Evolutionary conservation across 2,329 filamentous ascomycete genomes (phyloP).

Genomic region (Microdochium paspali): DNA sequence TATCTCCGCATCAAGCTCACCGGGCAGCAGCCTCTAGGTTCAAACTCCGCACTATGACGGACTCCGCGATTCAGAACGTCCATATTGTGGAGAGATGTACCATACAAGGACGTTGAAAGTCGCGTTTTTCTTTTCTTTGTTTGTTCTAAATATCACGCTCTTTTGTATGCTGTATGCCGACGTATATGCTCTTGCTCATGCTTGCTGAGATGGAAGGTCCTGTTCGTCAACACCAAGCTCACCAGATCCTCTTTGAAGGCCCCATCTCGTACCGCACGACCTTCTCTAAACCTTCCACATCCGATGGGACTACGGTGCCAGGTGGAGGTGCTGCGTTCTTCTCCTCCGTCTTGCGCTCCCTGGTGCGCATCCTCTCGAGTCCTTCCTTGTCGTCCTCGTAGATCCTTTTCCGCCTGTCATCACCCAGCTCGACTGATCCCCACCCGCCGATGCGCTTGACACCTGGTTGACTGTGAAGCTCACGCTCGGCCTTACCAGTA

Average conservation of each 20-base stretch:
- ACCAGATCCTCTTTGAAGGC: conserved; percentile 92
- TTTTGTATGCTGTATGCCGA: too few relatives aligned
- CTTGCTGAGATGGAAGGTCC: too few relatives aligned
- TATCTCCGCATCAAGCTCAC: too few relatives aligned
- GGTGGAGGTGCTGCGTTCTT: conserved; percentile 32
- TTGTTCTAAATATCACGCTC: too few relatives aligned
- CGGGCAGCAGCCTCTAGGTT: too few relatives aligned
- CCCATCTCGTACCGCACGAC: conserved; percentile 78
- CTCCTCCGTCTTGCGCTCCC: conserved; percentile 53
- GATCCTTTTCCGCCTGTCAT: conserved; percentile 78
- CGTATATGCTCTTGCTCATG: too few relatives aligned
- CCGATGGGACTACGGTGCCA: not conserved
- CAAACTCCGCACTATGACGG: too few relatives aligned
- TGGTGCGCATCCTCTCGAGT: conserved; percentile 48
- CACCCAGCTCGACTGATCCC: conserved; percentile 78
- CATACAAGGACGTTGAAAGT: too few relatives aligned
- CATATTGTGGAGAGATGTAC: too few relatives aligned
- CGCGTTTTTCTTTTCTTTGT: too few relatives aligned
- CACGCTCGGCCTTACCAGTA: conserved; percentile 34
- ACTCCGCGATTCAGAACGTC: too few relatives aligned
- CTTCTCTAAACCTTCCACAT: conserved; percentile 45
- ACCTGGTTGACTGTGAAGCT: conserved; percentile 58
- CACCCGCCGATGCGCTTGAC: conserved; percentile 65
- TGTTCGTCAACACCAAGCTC: not conserved
- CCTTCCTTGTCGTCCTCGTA: conserved; percentile 77